Conservation (phyloP, 2,329 filamentous ascomycete genomes). For the Aphanoascus verrucosus region DNA sequence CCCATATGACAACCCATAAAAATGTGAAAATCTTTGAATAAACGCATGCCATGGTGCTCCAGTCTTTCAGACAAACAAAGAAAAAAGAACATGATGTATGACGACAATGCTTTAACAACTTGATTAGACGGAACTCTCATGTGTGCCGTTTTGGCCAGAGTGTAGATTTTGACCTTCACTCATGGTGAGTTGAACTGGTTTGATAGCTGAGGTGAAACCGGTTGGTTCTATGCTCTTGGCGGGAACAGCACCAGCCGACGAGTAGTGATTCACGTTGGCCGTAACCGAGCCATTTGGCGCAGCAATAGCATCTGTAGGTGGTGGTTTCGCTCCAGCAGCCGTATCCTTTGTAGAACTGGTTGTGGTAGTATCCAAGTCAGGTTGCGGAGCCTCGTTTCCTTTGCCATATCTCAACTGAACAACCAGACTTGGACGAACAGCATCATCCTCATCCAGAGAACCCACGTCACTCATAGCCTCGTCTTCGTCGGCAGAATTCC, state of each 20-base stretch:
- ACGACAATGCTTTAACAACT: not conserved
- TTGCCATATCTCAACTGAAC: conserved; percentile 54
- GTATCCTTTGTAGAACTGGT: not conserved
- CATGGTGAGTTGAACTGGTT: not conserved
- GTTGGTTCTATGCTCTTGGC: not conserved
- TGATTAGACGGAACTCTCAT: not conserved
- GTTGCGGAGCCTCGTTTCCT: conserved; percentile 13
- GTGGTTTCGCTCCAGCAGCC: not conserved
- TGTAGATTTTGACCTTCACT: not conserved
- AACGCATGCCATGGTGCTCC: not conserved
- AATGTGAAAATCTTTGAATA: not conserved
- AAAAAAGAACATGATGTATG: not conserved
- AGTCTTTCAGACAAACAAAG: not conserved
- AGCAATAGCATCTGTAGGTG: not conserved
- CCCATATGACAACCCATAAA: not conserved
- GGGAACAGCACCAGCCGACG: not conserved
- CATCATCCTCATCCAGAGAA: conserved; percentile 34
- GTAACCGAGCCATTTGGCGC: not conserved
- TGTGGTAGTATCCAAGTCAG: not conserved
- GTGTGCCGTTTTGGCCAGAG: conserved; percentile 1
- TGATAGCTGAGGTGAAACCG: not conserved
- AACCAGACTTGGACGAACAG: conserved; percentile 54
- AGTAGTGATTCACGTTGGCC: not conserved
- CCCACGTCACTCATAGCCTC: conserved; percentile 34
- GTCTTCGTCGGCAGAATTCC: conserved; percentile 49